Base-by-base conservation (phyloP, 148 eudicot species). In the Gaultheria prostrata region DNA sequence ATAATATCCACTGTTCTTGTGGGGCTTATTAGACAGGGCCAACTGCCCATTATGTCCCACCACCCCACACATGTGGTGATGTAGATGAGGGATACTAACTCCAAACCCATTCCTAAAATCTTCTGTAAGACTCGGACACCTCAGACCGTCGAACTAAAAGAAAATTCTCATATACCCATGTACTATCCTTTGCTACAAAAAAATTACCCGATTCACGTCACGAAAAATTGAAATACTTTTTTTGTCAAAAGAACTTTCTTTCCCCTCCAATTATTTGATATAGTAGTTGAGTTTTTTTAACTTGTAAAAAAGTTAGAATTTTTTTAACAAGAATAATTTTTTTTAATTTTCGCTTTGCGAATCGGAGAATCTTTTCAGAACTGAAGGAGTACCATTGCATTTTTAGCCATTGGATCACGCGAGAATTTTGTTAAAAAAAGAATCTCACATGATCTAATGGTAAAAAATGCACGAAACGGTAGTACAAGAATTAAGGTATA, bases 41-140 rank as follows among this genome's bases (percentile, higher is more conserved):
- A 80, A 80, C 83, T 80, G 75, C 77, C 26, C 63, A 4, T 70
- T 33, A 49, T 81, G 83, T 18, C 76, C 82, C 77, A 81, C 83
- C 83, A 81, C 65, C 82, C 28, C 53, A 30, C 67, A 46, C 18
- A n/a, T 45, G n/a, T n/a, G n/a, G n/a, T n/a, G n/a, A n/a, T n/a
- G 21, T 13, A 39, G 4, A 39, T 39, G 43, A 26, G 30, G 35
- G 4, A 30, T 67, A 30, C 72, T 18, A 67, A 13, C 72, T 14
- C 72, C 72, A 67, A 28, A 13, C 26, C 72, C 35, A 67, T 67
- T 30, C 70, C 32, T 24, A 30, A 10, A 10, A 63, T 63, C 70
- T 13, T 63, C 70, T 63, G 12, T 63, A 9, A n/a, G 30, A n/a
- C 32, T 39, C 43, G 43, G 43, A 5, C 43, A 39, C 4, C 43